Evolutionary conservation across 352 stramenopile genomes (phyloP), one percentile per base, ranked within the genome.

Genomic region (Phytophthora megakarya): DNA sequence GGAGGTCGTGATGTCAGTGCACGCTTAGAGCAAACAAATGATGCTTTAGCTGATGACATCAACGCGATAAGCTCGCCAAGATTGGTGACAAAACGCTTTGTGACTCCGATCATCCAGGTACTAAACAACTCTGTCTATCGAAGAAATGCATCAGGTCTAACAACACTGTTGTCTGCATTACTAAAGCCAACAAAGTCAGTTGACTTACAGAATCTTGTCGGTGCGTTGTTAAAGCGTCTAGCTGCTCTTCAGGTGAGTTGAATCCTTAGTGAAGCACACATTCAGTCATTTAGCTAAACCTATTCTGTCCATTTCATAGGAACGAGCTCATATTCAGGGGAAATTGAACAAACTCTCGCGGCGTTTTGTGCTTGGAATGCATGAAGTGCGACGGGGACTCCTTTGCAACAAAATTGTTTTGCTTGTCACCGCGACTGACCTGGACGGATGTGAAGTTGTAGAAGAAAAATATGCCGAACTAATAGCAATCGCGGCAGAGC

Each of bases 371-470:
- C 90, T 98, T 47, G 96, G 96, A 0, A 70, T 98, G 13, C 75
- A 95, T 33, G 95, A 99, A 72, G 92, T 98, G 38, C 75, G 88
- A 21, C 76, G 93, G 21, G 93, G 91, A 5, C 76, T 98, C 11
- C 70, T 81, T 28, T 75, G 80, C 9, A 75, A 89, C 40, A 98
- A 97, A 73, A 62, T 92, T 42, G 72, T 92, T 19, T 90, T 94
- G 12, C 69, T 98, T 0, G 43, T 98, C 6, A 80, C 98, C 26
- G 95, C 92, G 3, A 92, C 89, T 19, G 97, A 98, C 61, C 70
- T 98, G 1, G 90, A 98, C 57, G 73, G 84, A 39, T 77, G 60
- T 39, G 78, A 83, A 12, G 72, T 72, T 4, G 79, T 98, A 11
- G 84, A 96, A 47, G 80, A 87, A 9, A 95, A 92, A 40, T 58